Base-by-base conservation (phyloP, 2,329 filamentous ascomycete genomes). In the Colletotrichum tropicicola region DNA sequence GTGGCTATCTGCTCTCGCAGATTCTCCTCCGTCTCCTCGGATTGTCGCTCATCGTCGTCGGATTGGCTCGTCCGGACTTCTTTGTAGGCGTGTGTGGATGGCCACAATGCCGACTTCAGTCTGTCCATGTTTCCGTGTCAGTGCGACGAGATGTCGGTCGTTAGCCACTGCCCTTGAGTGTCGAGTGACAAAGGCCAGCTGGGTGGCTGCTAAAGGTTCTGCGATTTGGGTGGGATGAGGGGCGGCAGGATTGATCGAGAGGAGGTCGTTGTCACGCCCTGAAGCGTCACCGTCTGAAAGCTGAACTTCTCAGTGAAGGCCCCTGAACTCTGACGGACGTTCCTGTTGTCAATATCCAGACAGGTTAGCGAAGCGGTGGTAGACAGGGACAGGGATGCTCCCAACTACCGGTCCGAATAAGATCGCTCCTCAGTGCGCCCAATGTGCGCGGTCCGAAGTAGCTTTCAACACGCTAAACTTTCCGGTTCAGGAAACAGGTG, bases 61-160 rank as follows among this genome's bases (percentile, higher is more conserved):
- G 59, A 62, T 27, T 62, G 59, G 37, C 59, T 57, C 12, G 43
- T 44, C 7, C 43, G 43, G 6, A 62, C 44, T 15, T 54, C 44
- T 2, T 49, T 62, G 44, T 62, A 62, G 7, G 30, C 35, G 6
- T 45, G 59, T 2, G 59, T 48, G 1, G 44, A 6, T 19, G 53
- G 37, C 59, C 59, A 57, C 0, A 62, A 35, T 4, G 39, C 45
- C 1, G 52, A 35, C 3, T 28, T 62, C 3, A 62, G 9, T 6
- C 43, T 57, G 3, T 57, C 32, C 59, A 62, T 62, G 5, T 25
- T 10, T 54, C 3, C 6, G 4, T 45, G n/a, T 23, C 30, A 35
- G 30, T 13, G 8, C 8, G 30, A 35, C n/a, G n/a, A n/a, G n/a
- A 35, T 35, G 30, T 4, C 30, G 30, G 8, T 2, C 8, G 30